Base-by-base conservation (phyloP, 164 flowering plant species). In the Liriodendron chinense region DNA sequence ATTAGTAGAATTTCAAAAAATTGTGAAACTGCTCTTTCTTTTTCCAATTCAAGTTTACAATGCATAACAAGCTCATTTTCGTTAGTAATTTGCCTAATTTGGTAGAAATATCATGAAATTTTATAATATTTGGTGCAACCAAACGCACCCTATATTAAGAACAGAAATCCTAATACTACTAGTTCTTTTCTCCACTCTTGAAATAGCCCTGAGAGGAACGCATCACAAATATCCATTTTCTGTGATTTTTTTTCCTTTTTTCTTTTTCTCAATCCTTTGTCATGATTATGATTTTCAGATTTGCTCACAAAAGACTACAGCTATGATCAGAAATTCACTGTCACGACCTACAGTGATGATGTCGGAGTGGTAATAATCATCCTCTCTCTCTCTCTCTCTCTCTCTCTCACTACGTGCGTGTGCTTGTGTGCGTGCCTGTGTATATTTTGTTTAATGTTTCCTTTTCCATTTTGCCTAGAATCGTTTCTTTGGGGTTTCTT, bases 291-390 rank as follows among this genome's bases (percentile, higher is more conserved):
- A 65, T 57, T 77, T 59, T n/a, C 74, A 83, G 85, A 83, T 79
- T 80, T 83, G 68, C 79, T 83, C 10, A 81, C 79, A 7, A 83
- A 73, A 78, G 85, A 83, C 69, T 83, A 81, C 73, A 79, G 79
- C 77, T 79, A 69, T 23, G 85, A 81, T 66, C 82, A 83, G 80
- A 83, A 79, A 70, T 72, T 83, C 78, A 66, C 80, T 28, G 50
- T 83, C 28, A 20, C 82, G 1, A 78, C 80, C 23, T 53, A 65
- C 77, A 79, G 75, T 13, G 28, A 21, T 12, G 68, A 26, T 67
- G 34, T 34, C 64, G 85, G 85, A 72, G 77, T 81, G 82, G 85
- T 83, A 34, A 26, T 18, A 67, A 65, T 16, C 14, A 7, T 34
- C 43, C 0, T 4, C 43, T 34, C 43, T 34, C 43, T 34, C 43